Evolutionary conservation across 1,284 basidiomycete genomes (phyloP), one percentile per base, ranked within the genome.

Genomic region (Crepidotus sp.): DNA sequence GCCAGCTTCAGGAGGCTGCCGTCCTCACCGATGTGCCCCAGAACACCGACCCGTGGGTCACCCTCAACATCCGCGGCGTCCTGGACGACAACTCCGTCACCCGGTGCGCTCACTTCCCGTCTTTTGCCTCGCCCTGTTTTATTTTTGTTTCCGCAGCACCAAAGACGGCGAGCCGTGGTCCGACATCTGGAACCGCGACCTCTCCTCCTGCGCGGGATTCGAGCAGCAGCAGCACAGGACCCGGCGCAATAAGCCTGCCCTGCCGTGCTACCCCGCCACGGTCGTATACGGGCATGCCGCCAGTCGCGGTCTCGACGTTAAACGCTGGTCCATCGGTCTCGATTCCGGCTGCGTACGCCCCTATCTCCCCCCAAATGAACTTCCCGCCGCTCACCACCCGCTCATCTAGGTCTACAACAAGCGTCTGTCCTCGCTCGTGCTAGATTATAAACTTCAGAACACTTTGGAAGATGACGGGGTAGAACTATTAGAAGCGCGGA

Each of bases 261-360:
- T 83, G 6, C 74, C 74, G 3, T 92, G 89, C 57, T 74, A 77
- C 53, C 85, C 88, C 3, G 71, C 80, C 0, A 84, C 75, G 19
- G 77, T 89, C n/a, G 64, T 93, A 6, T 93, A 91, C 58, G 90
- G 88, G 0, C 90, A 92, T 57, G 73, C 83, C 5, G 88, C 89
- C 3, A 65, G 71, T 3, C 68, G 84, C 15, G 84, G 84, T 13
- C 67, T 92, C 7, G 85, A 91, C 57, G 63, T 88, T 54, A 81
- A 83, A 52, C 69, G 81, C 22, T 91, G 83, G 81, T 76, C 78
- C 2, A 66, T 89, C 48, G 90, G 89, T 1, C 60, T 92, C 29
- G 90, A 94, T 59, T 74, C 83, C 0, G 89, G 86, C 6, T 93
- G 89, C 56, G 81, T 91, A 56, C 55, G 76, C 67, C 5, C 15